These are phyloP conservation scores for Gossypium rotundifolium DNA, from an alignment of 345 rosid species.

Conservation along the genomic window DNA sequence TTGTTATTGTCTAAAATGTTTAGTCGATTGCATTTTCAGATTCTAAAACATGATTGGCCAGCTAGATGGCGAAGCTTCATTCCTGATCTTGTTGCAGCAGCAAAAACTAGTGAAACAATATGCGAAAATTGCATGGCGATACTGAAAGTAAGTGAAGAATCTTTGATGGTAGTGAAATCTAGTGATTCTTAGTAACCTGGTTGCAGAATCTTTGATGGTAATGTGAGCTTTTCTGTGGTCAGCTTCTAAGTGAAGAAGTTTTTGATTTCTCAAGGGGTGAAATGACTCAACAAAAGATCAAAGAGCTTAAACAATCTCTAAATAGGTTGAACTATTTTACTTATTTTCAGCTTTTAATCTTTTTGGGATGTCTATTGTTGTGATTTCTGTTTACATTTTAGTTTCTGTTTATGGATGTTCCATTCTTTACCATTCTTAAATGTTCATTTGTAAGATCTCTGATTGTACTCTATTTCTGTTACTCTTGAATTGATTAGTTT, in stretches of 20 bases:
- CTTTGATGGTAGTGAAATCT: background rate
- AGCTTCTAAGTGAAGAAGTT: slow-evolving; percentile 99
- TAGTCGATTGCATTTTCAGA: slow-evolving; percentile 38
- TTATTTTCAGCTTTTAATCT: slow-evolving; percentile 3
- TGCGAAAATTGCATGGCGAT: slow-evolving; percentile 99
- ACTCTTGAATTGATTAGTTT: background rate
- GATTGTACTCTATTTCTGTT: background rate
- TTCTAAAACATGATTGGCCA: slow-evolving; percentile 99
- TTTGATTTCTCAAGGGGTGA: slow-evolving; percentile 99
- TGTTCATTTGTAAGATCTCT: background rate
- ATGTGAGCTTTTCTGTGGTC: slow-evolving; percentile 19
- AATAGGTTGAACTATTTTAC: slow-evolving; percentile 47
- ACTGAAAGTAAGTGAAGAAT: slow-evolving; percentile 54
- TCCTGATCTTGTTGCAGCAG: slow-evolving; percentile 98
- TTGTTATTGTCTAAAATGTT: background rate
- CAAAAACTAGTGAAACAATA: slow-evolving; percentile 98
- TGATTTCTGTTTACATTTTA: background rate
- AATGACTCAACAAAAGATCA: slow-evolving; percentile 95
- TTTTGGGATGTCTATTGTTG: background rate
- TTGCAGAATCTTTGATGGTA: slow-evolving; percentile 3
- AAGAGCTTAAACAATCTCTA: slow-evolving; percentile 92
- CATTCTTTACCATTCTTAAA: background rate
- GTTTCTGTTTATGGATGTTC: background rate
- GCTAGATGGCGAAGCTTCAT: slow-evolving; percentile 95
- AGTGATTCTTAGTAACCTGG: background rate